Base-by-base conservation (phyloP, 2,329 filamentous ascomycete genomes). In the Myriosclerotinia scirpicola region DNA sequence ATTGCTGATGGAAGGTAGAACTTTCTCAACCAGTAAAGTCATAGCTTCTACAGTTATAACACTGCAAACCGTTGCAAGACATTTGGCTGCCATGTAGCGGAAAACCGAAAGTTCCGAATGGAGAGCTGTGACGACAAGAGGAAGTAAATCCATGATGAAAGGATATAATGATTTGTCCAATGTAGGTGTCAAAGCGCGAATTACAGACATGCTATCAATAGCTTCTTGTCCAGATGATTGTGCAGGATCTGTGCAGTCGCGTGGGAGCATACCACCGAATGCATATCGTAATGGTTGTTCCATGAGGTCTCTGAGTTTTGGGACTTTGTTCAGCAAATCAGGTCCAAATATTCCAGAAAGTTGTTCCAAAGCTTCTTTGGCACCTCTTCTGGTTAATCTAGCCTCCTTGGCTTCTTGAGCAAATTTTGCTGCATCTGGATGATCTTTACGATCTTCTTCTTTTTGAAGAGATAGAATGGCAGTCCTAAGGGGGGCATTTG, bases 1-100 rank as follows among this genome's bases (percentile, higher is more conserved):
- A 73, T 97, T 97, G 80, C 84, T 95, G 78, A 98, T 96, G 2
- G 91, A 91, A 7, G 95, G 95, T 54, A 99, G 79, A 12, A 99
- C 92, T 75, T 92, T 90, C 77, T 98, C 92, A 0, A 99, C 95
- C 30, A 99, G 82, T 76, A 94, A 93, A 0, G 94, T 99, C 89
- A 99, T 97, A 63, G 92, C 95, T 70, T 96, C 89, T 6, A 98
- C 90, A 0, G 92, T 92, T 72, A 99, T 96, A 71, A 98, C 90
- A 76, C 94, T 99, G 82, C 96, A 99, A 54, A 98, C 90, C 1
- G 95, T 99, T 11, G 95, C 96, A 77, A 99, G 87, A 76, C 95
- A 98, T 78, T 99, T 99, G 0, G 95, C 95, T 34, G 95, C 95
- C 79, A 94, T 95, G 78, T 99, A 99, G 50, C 95, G 87, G 76